A percentile compares a stretch with the other conserved stretches of the same genome.
Conservation (phyloP, 2,329 filamentous ascomycete genomes). For the Cercospora sojina region DNA sequence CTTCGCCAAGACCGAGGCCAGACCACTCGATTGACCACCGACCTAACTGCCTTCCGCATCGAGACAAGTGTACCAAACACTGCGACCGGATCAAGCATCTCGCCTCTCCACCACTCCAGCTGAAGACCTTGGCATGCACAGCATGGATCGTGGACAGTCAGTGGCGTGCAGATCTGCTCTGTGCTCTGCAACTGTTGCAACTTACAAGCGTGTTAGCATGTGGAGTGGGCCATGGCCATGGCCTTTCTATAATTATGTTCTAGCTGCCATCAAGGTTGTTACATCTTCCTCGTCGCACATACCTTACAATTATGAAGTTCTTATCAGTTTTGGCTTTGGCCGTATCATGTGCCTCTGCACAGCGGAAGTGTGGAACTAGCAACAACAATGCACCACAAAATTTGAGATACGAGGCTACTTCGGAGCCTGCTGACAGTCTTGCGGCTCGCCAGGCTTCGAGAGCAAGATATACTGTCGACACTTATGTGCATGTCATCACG, state of each 20-base stretch:
- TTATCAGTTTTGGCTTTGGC: constrained; percentile 4
- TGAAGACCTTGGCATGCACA: constrained; percentile 2
- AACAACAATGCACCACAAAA: constrained; percentile 1
- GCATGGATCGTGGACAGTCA: not conserved
- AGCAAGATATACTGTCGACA: constrained; percentile 15
- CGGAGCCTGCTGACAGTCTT: constrained; percentile 3
- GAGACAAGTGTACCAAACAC: not conserved
- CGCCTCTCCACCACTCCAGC: not conserved
- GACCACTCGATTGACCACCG: not conserved
- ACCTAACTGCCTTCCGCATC: constrained; percentile 1
- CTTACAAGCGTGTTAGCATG: not conserved
- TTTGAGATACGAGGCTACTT: not conserved
- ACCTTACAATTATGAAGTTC: constrained; percentile 9
- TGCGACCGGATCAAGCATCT: not conserved
- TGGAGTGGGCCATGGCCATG: not conserved
- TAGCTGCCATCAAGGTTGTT: not conserved
- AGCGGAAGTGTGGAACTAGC: constrained; percentile 10
- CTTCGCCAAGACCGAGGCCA: constrained; percentile 1
- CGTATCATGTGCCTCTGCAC: constrained; percentile 11
- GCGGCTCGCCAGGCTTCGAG: constrained; percentile 1
- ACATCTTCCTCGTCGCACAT: not conserved
- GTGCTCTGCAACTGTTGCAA: not conserved
- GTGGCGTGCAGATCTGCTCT: not conserved
- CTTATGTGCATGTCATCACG: constrained; percentile 45
- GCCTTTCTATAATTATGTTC: not conserved